Evolutionary conservation across 75 land plant species (phyloP), one percentile per base, ranked within the genome.

Genomic region (Isoetes taiwanensis): DNA sequence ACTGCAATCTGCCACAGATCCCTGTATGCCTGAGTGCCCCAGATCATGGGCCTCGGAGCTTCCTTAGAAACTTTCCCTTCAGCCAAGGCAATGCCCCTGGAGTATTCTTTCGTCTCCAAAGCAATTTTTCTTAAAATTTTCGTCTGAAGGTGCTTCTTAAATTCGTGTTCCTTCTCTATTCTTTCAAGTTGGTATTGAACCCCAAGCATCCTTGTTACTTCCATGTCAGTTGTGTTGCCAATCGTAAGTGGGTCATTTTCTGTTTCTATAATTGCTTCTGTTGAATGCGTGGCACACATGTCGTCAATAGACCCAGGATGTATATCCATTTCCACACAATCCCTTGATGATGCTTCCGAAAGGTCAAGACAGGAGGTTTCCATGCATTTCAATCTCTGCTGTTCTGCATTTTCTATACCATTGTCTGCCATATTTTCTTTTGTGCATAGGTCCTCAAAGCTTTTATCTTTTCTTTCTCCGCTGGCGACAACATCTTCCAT

Each of bases 21-120:
- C 16, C 19, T 63, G 43, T 66, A 66, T n/a, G 37, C 58, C 34
- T 12, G 10, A 14, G 69, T 66, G 3, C 69, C 69, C 69, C 69
- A 66, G 21, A 66, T 60, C 11, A 66, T 42, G 12, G 69, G 69
- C 52, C 69, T 66, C 29, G 64, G 16, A 1, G 60, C 1, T 26
- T n/a, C n/a, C n/a, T n/a, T n/a, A n/a, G n/a, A n/a, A n/a, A n/a
- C n/a, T n/a, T n/a, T n/a, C n/a, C 28, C 3, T 9, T 21, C 28
- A 25, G 30, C 41, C 37, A 43, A 5, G 23, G n/a, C n/a, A n/a
- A 24, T 26, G 24, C 21, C 19, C 2, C 24, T 34, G 39, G 17
- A 28, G 11, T 43, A 30, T 39, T 54, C 38, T 11, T 63, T 43
- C n/a, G 28, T 32, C 25, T 48, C 53, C 31, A 25, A 0, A 2